Base-by-base conservation (phyloP, 768 basidiomycete species). In the Clitopilus hobsonii region DNA sequence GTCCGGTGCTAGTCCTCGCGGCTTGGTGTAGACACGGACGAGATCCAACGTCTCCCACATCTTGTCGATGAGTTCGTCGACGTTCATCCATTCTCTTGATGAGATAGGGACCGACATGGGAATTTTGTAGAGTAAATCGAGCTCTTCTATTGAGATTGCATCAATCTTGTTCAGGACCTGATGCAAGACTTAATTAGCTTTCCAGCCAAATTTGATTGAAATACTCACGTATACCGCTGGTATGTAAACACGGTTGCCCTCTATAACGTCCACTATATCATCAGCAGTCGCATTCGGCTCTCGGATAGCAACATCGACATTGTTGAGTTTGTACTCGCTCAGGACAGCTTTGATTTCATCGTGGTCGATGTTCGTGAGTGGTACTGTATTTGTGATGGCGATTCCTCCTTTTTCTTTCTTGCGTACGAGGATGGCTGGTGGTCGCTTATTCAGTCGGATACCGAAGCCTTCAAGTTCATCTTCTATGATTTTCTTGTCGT, bases 391-490 rank as follows among this genome's bases (percentile, higher is more conserved):
- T 29, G 94, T 95, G 67, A 98, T 94, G 5, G 92, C 86, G 62
- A 99, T 84, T 49, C 93, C 88, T 38, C 96, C 96, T 72, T 88
- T 94, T 58, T 98, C 91, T 66, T 93, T 94, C 69, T 77, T 88
- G 61, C 89, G 82, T 22, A 93, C 90, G 4, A 80, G 74, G 66
- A 98, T 88, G 18, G 87, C 81, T 54, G 96, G 97, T 1, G 96
- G 93, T 59, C 84, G 84, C 73, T 98, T 98, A 76, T 99, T 99
- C 56, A 98, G 75, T 49, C 95, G 82, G 62, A 98, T 97, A 8
- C 96, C 97, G 64, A 98, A 98, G n/a, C 94, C 94, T 78, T 99
- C 97, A 56, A 99, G 74, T 69, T 99, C 97, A 28, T 77, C 65
- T 71, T 98, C 94, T 55, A 99, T 92, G 63, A 97, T 74, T 55